phyloP scores from a whole-genome alignment of 1,139 yeast genomes.

The Yamadazyma triangularis region DNA sequence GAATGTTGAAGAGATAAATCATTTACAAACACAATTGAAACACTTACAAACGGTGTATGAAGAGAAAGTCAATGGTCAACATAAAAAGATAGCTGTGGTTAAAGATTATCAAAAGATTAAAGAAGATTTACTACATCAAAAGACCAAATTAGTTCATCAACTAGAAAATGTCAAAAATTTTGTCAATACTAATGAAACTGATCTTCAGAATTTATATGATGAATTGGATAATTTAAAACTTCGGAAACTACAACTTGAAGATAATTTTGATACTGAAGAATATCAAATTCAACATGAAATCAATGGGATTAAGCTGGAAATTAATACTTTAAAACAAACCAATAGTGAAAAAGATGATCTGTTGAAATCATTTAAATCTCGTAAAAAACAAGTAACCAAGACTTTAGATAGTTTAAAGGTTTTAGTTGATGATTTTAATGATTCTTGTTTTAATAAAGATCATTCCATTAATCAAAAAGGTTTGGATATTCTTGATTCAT shows the following conservation, averaged over 20 bases:
- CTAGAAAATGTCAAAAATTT: constrained; percentile 20
- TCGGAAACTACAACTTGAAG: constrained; percentile 17
- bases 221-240: constrained; percentile 23
- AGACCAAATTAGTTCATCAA: constrained; percentile 29
- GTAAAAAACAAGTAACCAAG: constrained; percentile 21
- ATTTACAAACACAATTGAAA: background rate
- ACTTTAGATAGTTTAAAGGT: constrained; percentile 21
- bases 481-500: constrained; percentile 21
- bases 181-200: constrained; percentile 9
- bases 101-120: constrained; percentile 15
- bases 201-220: constrained; percentile 16
- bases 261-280: constrained; percentile 20
- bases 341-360: constrained; percentile 24
- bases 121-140: constrained; percentile 23
- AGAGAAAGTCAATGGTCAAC: constrained; percentile 5
- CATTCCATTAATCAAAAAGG: constrained; percentile 26
- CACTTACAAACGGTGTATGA: background rate
- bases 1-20: background rate
- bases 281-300: constrained; percentile 15
- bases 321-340: constrained; percentile 13
- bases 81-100: constrained; percentile 8
- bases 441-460: constrained; percentile 28
- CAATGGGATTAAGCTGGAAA: constrained; percentile 7
- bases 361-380: constrained; percentile 18
- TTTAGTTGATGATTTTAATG: constrained; percentile 24